Evolutionary conservation across 148 eudicot genomes (phyloP).

Genomic region (Persicaria tinctoria): DNA sequence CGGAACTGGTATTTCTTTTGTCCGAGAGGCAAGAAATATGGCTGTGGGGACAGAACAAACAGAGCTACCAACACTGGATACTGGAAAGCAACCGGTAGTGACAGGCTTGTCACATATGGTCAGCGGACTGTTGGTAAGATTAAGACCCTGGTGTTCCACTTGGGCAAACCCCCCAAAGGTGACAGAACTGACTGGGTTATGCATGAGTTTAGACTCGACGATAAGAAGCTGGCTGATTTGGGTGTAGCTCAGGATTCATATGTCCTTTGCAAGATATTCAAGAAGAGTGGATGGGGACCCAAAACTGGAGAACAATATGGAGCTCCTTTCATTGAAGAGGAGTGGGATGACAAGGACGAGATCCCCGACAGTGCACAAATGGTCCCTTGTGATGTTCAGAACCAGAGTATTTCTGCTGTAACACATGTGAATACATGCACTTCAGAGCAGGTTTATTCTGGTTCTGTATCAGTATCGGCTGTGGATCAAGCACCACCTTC

Average conservation of each 20-base stretch:
- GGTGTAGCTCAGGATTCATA: conserved; percentile 49
- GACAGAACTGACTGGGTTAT: conserved; percentile 85
- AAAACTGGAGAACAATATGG: conserved; percentile 24
- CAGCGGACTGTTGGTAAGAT: conserved; percentile 46
- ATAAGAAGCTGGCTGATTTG: conserved; percentile 25
- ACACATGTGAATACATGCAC: background rate
- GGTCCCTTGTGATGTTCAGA: conserved; percentile 4
- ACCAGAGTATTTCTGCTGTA: conserved; percentile 5
- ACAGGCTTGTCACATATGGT: conserved; percentile 27
- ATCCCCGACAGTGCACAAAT: background rate
- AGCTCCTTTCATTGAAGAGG: conserved; percentile 11
- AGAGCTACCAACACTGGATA: conserved; percentile 55
- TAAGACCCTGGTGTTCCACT: conserved; percentile 64
- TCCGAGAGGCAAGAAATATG: conserved; percentile 48
- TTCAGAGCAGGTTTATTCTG: background rate
- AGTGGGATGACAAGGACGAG: conserved; percentile 3
- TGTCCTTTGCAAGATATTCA: conserved; percentile 56
- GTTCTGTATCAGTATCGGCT: background rate
- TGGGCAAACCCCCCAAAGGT: conserved; percentile 53
- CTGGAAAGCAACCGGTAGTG: conserved; percentile 86
- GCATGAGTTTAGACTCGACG: conserved; percentile 55
- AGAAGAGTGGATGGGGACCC: conserved; percentile 72
- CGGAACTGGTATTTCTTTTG: conserved; percentile 75
- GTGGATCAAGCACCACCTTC: background rate
- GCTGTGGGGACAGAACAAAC: conserved; percentile 42